Base-by-base conservation (phyloP, 2,329 filamentous ascomycete species). In the Ustulina deusta region DNA sequence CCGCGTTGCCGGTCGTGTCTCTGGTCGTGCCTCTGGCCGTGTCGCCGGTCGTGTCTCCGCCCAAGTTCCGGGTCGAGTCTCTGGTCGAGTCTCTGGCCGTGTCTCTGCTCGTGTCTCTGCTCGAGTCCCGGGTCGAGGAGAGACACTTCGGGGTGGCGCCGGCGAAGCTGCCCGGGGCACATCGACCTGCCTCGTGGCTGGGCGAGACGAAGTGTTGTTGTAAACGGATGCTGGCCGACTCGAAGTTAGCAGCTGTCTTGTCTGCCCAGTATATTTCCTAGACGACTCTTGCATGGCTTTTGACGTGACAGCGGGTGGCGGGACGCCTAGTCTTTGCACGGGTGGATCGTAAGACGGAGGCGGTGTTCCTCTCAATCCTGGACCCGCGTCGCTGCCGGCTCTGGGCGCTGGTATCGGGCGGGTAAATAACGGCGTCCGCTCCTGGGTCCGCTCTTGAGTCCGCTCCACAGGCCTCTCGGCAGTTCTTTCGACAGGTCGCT, bases 231-330 rank as follows among this genome's bases (percentile, higher is more conserved):
- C 78, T 1, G 81, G 79, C 13, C 80, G 78, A 25, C 76, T 79
- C 1, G 76, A 71, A 36, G 76, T 84, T 79, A 97, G 96, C 83
- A 97, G 90, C 75, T 87, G 93, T 49, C 93, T 88, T 2, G 93
- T 93, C 79, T 97, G 92, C 52, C 90, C 89, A 25, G 92, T 89
- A 75, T 95, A 97, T 79, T 94, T 94, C 74, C 97, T 91, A 0
- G 94, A 96, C 3, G 94, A 93, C 79, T 97, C 93, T 77, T 97
- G 93, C 97, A 99, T 99, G 55, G 96, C 93, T 70, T 91, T 93
- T 3, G 93, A 92, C 0, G 97, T 99, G 68, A 97, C 93, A 1
- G 96, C 96, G 1, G 95, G 94, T 66, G 95, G 91, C 1, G 96
- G 97, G 13, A 95, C 92, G 61, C 94, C 96, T 3, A 98, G 86